Evolutionary conservation across 495 filamentous ascomycete species (phyloP), one percentile per base, ranked within the genome.

Genomic region (Aspergillus hancockii): DNA sequence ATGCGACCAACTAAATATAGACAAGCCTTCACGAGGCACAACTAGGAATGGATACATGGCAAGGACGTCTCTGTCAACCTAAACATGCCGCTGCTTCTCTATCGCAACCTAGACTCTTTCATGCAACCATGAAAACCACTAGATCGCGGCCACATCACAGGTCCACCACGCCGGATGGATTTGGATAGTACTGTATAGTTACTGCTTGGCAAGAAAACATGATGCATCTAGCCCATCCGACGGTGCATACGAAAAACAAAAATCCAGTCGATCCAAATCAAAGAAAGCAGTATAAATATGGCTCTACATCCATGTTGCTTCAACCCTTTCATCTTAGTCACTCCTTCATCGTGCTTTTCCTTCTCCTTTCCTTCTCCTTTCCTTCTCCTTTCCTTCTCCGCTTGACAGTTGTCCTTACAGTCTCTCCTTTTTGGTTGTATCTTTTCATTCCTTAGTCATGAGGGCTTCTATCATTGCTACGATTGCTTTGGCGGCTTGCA

Each of bases 381-480:
- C n/a, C n/a, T n/a, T 13, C 21, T 58, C 47, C 31, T 57, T 59
- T 45, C n/a, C 4, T 45, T 7, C 4, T 22, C 43, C n/a, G 8
- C 10, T 38, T 38, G 34, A 38, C 34, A 13, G 6, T 41, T n/a
- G 38, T 41, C 38, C n/a, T 49, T 55, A 46, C 52, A 22, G 47
- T 49, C 40, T 55, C 53, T 57, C 54, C 38, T n/a, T 30, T n/a
- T 57, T 54, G 38, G 22, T 28, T 32, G 43, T 28, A 49, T 55
- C 52, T 18, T 43, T 60, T 54, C 40, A 53, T 43, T 54, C 49
- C 31, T 57, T 58, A 59, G 60, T 49, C 19, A 67, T 67, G 65
- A 67, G 62, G 61, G 58, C 59, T 34, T 57, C 61, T 50, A 40
- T 60, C 21, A 41, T 64, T 19, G 61, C 65, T 22, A 59, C 62